Conservation (phyloP, 2,329 filamentous ascomycete genomes). For the Penicillium sclerotiorum region DNA sequence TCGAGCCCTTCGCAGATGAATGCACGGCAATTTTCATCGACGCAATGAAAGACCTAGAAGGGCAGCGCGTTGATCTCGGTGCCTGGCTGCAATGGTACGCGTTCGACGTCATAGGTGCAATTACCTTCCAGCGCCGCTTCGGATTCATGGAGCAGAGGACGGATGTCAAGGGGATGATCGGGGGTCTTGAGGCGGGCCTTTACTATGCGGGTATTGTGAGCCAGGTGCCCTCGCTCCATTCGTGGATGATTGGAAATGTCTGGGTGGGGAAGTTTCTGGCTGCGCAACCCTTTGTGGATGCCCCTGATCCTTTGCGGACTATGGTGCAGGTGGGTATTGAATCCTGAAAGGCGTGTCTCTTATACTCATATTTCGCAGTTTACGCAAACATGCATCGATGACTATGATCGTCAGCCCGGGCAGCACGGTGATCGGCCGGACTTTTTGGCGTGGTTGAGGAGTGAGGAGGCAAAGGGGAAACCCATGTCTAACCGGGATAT, state of each 20-base stretch:
- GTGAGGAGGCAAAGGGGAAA: slow-evolving; percentile 12
- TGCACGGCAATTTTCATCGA: not conserved
- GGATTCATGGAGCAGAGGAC: slow-evolving; percentile 75
- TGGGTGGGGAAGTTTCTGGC: slow-evolving; percentile 51
- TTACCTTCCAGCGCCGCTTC: slow-evolving; percentile 74
- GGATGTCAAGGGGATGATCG: slow-evolving; percentile 74
- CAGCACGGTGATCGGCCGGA: slow-evolving; percentile 8
- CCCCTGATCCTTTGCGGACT: slow-evolving; percentile 6
- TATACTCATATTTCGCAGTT: slow-evolving; percentile 27
- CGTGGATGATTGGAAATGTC: slow-evolving; percentile 68
- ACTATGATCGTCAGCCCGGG: slow-evolving; percentile 69
- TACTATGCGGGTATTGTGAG: slow-evolving; percentile 51
- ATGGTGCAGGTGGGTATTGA: slow-evolving; percentile 6
- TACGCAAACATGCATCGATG: slow-evolving; percentile 42
- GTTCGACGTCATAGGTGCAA: slow-evolving; percentile 77
- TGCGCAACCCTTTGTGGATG: slow-evolving; percentile 4
- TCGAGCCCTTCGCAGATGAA: not conserved
- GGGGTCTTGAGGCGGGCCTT: slow-evolving; percentile 51
- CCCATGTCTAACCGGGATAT: slow-evolving; percentile 14
- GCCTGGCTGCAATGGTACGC: slow-evolving; percentile 77
- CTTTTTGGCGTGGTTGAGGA: slow-evolving; percentile 13
- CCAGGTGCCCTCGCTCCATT: slow-evolving; percentile 72
- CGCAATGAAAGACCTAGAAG: not conserved
- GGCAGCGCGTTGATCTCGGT: slow-evolving; percentile 13
- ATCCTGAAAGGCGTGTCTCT: slow-evolving; percentile 8